Evolutionary conservation across 306 rosid species (phyloP), one percentile per base, ranked within the genome.

Genomic region (Datisca glomerata): DNA sequence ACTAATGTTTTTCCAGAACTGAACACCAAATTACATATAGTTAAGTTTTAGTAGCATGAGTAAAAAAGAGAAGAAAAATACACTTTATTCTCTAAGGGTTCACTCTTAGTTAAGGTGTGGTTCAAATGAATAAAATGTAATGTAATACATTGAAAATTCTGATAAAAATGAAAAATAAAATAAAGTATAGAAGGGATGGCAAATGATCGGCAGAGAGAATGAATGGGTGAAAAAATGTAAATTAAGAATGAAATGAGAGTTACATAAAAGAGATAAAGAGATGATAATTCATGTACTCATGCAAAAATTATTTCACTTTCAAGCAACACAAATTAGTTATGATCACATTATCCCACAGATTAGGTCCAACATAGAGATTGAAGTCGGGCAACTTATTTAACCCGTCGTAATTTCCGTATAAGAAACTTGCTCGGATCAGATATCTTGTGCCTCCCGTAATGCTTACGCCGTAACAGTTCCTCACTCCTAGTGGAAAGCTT

Each of bases 401-500:
- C 17, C 6, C 41, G 4, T 76, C 67, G 2, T 66, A 76, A 13
- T 69, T 65, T 5, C 68, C 73, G 21, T 74, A 61, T 0, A 51
- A 0, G 21, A 74, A 65, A 20, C 1, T 1, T 8, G 61, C 73
- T 22, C 66, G 38, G 1, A 75, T 45, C 12, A 71, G 18, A 31
- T 56, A 75, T 0, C 15, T 64, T 4, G 36, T 31, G 1, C 14
- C 36, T 31, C n/a, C n/a, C n/a, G 3, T 49, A 12, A 48, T 34
- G 41, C 18, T 24, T 45, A 76, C 47, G 2, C 31, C 39, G 46
- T 71, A 76, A 46, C 79, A 76, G 16, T 68, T 74, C 37, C 63
- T 41, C 2, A 4, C 17, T 49, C 73, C 76, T 0, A 41, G 10
- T 2, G 68, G 73, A 18, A 77, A 69, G 27, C 67, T 59, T 41